Evolutionary conservation across 352 stramenopile genomes (phyloP).

Genomic region (Phytophthora syringae): DNA sequence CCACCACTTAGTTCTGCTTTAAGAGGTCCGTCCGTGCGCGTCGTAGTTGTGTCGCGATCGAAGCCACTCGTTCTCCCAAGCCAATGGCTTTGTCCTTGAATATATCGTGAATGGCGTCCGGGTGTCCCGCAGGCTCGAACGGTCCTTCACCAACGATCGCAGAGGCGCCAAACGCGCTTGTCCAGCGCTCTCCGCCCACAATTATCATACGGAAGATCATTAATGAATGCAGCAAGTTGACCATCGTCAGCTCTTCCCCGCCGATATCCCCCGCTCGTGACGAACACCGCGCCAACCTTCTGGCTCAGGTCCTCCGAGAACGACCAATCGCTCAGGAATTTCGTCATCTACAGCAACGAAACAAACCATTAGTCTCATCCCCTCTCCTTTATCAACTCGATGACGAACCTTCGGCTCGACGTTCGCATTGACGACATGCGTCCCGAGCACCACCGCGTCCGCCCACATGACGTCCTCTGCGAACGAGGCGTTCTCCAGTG

Average conservation of each 20-base stretch:
- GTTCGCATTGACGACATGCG: constrained; percentile 89
- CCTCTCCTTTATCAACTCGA: neutral
- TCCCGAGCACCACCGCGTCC: constrained; percentile 85
- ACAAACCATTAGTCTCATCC: neutral
- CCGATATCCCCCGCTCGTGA: constrained; percentile 82
- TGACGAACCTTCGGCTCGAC: constrained; percentile 77
- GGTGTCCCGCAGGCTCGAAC: constrained; percentile 44
- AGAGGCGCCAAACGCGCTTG: constrained; percentile 84
- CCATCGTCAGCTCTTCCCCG: constrained; percentile 89
- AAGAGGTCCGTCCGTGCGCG: constrained; percentile 22
- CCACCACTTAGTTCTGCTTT: constrained; percentile 27
- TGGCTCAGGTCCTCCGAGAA: constrained; percentile 75
- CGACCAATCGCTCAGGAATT: constrained; percentile 80
- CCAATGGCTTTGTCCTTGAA: constrained; percentile 87
- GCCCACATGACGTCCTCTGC: constrained; percentile 81
- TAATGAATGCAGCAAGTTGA: constrained; percentile 87
- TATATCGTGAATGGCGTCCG: constrained; percentile 68
- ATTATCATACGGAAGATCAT: constrained; percentile 90
- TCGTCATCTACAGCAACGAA: constrained; percentile 49
- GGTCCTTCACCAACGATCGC: constrained; percentile 82
- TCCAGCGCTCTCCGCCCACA: constrained; percentile 87
- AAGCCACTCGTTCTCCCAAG: constrained; percentile 71
- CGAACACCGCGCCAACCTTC: constrained; percentile 89
- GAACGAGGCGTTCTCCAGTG: constrained; percentile 74
- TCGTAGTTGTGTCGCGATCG: constrained; percentile 47